These are phyloP conservation scores for Starmera dryadoides DNA, from an alignment of 805 yeast species.

Conservation along the genomic window DNA sequence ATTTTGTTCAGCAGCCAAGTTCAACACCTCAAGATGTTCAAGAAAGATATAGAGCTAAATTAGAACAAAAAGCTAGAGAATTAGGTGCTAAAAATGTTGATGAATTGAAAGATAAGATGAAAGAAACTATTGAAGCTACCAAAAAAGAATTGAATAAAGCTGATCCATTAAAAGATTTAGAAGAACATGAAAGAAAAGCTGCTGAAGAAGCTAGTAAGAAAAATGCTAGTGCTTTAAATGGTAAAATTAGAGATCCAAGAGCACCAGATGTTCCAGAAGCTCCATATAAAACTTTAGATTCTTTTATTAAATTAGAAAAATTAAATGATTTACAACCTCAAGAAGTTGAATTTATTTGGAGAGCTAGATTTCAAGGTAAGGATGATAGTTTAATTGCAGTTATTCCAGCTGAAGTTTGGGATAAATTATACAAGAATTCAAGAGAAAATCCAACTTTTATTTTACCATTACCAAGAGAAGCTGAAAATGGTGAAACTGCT, in stretches of 20 bases:
- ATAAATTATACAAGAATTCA: constrained; percentile 58
- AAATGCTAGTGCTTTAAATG: constrained; percentile 15
- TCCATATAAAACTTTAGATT: constrained; percentile 66
- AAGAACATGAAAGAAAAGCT: constrained; percentile 38
- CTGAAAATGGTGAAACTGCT: constrained; percentile 27
- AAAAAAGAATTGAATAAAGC: constrained; percentile 51
- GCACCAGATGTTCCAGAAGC: constrained; percentile 29
- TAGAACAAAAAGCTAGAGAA: constrained; percentile 29
- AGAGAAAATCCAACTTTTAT: constrained; percentile 74
- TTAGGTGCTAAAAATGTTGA: constrained; percentile 42
- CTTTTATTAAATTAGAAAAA: constrained; percentile 68
- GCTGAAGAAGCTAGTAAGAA: constrained; percentile 17
- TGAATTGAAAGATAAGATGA: constrained; percentile 54
- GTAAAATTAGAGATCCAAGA: constrained; percentile 27
- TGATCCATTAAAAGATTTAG: constrained; percentile 68
- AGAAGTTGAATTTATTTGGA: constrained; percentile 82
- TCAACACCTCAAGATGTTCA: constrained; percentile 15
- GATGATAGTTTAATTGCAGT: constrained; percentile 61
- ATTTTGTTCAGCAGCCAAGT: constrained; percentile 4
- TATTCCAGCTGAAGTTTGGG: constrained; percentile 49
- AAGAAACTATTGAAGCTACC: constrained; percentile 49
- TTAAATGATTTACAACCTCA: constrained; percentile 42
- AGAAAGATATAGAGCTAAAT: constrained; percentile 26
- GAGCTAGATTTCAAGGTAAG: constrained; percentile 66
- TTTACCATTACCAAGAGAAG: constrained; percentile 75